Evolutionary conservation across 2,329 filamentous ascomycete genomes (phyloP).

Genomic region (Epichloe coenophiala): DNA sequence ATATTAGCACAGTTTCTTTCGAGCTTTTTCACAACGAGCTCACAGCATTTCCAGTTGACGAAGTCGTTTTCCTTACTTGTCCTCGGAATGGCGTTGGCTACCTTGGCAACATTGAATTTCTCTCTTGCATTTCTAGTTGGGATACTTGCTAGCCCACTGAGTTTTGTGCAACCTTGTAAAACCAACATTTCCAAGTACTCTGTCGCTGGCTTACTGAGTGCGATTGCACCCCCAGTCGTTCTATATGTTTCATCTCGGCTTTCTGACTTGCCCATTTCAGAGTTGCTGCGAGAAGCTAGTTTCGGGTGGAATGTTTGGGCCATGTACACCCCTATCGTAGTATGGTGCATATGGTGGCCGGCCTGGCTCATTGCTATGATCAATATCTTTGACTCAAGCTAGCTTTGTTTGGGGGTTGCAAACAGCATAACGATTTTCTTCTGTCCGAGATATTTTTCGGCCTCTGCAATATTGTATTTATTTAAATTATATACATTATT

Average conservation of each 20-base stretch:
- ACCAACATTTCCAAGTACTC: constrained; percentile 25
- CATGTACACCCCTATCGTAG: constrained; percentile 73
- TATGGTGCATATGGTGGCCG: constrained; percentile 96
- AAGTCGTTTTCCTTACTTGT: constrained; percentile 89
- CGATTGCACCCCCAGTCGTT: constrained; percentile 52
- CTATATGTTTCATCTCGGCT: constrained; percentile 31
- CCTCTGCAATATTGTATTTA: not conserved
- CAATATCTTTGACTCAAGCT: constrained; percentile 32
- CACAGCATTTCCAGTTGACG: constrained; percentile 63
- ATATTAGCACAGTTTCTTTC: constrained; percentile 42
- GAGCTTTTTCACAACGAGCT: constrained; percentile 36
- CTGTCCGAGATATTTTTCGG: not conserved
- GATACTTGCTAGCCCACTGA: constrained; percentile 61
- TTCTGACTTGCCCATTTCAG: constrained; percentile 29
- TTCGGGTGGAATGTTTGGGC: constrained; percentile 86
- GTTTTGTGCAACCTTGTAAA: constrained; percentile 49
- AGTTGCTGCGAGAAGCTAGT: constrained; percentile 57
- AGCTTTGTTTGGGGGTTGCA: not conserved
- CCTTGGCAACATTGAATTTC: constrained; percentile 92
- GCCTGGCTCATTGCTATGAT: constrained; percentile 63
- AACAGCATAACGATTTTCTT: not conserved
- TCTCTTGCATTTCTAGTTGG: constrained; percentile 78
- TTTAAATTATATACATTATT: not conserved
- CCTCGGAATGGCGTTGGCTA: constrained; percentile 80
- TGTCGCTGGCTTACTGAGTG: constrained; percentile 38